A percentile compares a stretch with the other conserved stretches of the same genome.
Evolutionary conservation across 345 rosid genomes (phyloP).

Genomic region (Pseudoturritis turrita): DNA sequence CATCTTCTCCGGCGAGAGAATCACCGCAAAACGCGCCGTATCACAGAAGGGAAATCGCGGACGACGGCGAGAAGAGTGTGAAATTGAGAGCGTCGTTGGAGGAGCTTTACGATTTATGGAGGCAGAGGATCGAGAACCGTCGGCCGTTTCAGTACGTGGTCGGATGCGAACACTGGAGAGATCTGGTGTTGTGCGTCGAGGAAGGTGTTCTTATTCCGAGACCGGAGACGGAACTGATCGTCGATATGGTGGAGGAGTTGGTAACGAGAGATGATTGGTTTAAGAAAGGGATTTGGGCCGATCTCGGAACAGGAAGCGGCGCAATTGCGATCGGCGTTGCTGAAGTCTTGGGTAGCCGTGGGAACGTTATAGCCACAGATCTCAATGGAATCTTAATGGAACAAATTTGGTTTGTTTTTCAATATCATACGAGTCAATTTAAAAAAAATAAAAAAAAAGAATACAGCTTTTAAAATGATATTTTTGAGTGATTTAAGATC

Average conservation of each 20-base stretch:
- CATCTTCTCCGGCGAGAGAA: constrained; percentile 28
- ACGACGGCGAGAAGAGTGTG: constrained; percentile 15
- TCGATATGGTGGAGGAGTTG: constrained; percentile 56
- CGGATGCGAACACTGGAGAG: constrained; percentile 96
- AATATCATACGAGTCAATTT: not conserved
- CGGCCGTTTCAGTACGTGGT: constrained; percentile 84
- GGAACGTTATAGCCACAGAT: constrained; percentile 73
- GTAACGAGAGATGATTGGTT: constrained; percentile 29
- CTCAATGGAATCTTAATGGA: no score
- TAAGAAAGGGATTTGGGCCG: constrained; percentile 69
- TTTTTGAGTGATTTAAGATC: no score
- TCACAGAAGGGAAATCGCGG: not conserved
- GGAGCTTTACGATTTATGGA: constrained; percentile 69
- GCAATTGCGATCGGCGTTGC: constrained; percentile 82
- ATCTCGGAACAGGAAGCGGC: constrained; percentile 88
- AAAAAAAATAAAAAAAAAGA: not conserved
- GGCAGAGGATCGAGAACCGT: constrained; percentile 75
- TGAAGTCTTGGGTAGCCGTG: constrained; percentile 36
- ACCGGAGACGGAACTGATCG: constrained; percentile 80
- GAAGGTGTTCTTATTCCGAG: constrained; percentile 94
- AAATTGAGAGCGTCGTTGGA: constrained; percentile 42
- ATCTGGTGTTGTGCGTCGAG: constrained; percentile 72
- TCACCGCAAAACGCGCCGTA: not conserved
- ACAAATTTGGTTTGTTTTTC: no score
- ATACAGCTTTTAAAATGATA: not conserved